phyloP scores from a whole-genome alignment of 2,329 filamentous ascomycete genomes.

The Hypoxylon sp. region DNA sequence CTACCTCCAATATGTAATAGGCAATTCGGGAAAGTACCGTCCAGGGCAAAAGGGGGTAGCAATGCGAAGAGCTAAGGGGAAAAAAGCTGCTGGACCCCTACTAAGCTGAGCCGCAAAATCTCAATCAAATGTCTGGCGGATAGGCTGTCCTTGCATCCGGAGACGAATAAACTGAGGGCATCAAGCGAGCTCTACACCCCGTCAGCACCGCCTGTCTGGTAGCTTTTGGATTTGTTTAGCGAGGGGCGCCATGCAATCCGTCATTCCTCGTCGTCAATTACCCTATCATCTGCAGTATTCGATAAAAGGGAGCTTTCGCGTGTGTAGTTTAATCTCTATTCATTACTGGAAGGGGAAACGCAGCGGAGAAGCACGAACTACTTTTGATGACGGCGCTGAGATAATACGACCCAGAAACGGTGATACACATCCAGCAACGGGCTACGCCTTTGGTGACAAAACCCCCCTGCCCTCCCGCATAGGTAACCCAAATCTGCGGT shows the following conservation, averaged over 20 bases:
- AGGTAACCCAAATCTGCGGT: conserved; percentile 43
- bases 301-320: conserved; percentile 1
- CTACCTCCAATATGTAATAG: conserved; percentile 30
- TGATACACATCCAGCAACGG: conserved; percentile 39
- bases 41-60: conserved; percentile 13
- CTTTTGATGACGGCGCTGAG: conserved; percentile 36
- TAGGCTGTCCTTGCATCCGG: conserved; percentile 37
- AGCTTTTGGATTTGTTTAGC: conserved; percentile 25
- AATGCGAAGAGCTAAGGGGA: background rate
- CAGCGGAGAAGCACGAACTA: conserved; percentile 29
- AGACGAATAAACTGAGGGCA: conserved; percentile 12
- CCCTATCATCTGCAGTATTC: conserved; percentile 23
- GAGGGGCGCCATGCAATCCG: conserved; percentile 1
- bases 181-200: conserved; percentile 32
- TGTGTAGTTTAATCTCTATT: conserved; percentile 13
- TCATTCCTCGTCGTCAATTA: conserved; percentile 21
- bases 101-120: conserved; percentile 21
- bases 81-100: conserved; percentile 12
- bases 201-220: conserved; percentile 21
- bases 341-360: conserved; percentile 12
- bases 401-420: conserved; percentile 33
- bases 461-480: conserved; percentile 34
- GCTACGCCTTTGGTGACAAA: conserved; percentile 33
- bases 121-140: conserved; percentile 33
- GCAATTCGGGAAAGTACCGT: conserved; percentile 30